A percentile compares a stretch with the other conserved stretches of the same genome.
Evolutionary conservation across 2,329 filamentous ascomycete genomes (phyloP).

Genomic region (Colletotrichum liriopes): DNA sequence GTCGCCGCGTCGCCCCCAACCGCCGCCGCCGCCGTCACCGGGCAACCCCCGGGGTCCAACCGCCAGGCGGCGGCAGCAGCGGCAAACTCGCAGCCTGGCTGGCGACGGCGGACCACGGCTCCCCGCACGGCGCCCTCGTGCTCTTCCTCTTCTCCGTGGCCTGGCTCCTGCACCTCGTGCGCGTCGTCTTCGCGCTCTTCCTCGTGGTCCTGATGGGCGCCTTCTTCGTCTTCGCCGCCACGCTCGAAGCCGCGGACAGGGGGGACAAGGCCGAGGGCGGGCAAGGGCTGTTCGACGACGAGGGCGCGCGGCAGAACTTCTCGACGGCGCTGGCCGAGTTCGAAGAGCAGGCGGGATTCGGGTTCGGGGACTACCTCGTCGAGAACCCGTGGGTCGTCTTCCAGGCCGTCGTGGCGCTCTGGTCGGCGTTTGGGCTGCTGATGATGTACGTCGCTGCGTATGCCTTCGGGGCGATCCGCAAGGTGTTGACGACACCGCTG

Average conservation of each 20-base stretch:
- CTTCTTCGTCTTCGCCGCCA: conserved; percentile 25
- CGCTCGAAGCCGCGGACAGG: conserved; percentile 6
- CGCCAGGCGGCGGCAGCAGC: not conserved
- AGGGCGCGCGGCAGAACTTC: conserved; percentile 12
- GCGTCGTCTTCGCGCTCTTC: conserved; percentile 31
- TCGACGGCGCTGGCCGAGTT: conserved; percentile 25
- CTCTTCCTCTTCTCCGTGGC: conserved; percentile 29
- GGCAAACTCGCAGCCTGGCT: conserved; percentile 35
- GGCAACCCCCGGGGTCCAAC: not conserved
- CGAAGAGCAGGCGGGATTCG: conserved; percentile 20
- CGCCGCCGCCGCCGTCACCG: not conserved
- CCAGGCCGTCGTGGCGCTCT: conserved; percentile 4
- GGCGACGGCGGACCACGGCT: conserved; percentile 37
- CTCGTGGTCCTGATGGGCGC: conserved; percentile 15
- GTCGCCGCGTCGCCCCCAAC: conserved; percentile 13
- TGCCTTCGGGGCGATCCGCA: conserved; percentile 24
- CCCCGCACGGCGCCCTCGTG: conserved; percentile 37
- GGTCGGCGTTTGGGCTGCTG: conserved; percentile 16
- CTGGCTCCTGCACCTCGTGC: conserved; percentile 36
- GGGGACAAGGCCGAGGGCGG: not conserved
- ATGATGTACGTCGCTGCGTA: conserved; percentile 23
- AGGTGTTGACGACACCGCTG: conserved; percentile 35
- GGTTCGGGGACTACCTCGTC: conserved; percentile 10
- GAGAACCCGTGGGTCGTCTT: conserved; percentile 23
- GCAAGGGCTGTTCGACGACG: not conserved